Evolutionary conservation across 2,329 filamentous ascomycete genomes (phyloP).

Genomic region (Pseudocercospora fuligena): DNA sequence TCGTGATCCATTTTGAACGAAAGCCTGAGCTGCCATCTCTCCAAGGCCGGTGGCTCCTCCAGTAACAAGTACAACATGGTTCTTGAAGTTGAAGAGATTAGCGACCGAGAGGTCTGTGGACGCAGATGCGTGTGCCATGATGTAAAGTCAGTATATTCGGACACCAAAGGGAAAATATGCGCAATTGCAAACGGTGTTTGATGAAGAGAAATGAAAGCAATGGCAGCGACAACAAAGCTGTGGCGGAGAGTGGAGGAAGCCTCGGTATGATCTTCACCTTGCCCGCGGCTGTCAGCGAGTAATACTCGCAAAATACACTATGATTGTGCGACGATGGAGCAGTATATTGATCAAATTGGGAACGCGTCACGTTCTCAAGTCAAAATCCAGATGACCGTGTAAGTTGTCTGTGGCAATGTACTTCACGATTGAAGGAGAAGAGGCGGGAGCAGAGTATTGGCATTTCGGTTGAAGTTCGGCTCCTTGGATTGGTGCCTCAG

Average conservation of each 20-base stretch:
- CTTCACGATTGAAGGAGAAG: background rate
- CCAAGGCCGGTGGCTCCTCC: constrained; percentile 54
- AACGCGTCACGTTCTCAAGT: background rate
- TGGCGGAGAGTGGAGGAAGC: background rate
- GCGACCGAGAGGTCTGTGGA: constrained; percentile 36
- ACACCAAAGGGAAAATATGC: background rate
- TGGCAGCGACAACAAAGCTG: background rate
- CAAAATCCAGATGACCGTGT: background rate
- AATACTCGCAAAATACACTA: background rate
- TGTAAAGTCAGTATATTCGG: background rate
- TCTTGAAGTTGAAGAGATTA: constrained; percentile 43
- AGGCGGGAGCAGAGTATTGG: background rate
- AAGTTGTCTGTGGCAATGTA: background rate
- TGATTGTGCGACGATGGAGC: background rate
- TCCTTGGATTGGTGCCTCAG: background rate
- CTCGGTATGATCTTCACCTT: background rate
- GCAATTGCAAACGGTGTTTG: background rate
- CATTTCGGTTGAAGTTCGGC: background rate
- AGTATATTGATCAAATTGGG: background rate
- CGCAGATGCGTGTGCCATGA: constrained; percentile 39
- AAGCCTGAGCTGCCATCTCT: constrained; percentile 53
- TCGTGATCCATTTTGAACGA: constrained; percentile 50
- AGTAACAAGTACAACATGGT: constrained; percentile 49
- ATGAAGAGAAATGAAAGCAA: background rate
- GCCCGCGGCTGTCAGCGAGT: background rate